A percentile compares a stretch with the other conserved stretches of the same genome.
Evolutionary conservation across 345 rosid genomes (phyloP).

Genomic region (Boechera stricta): DNA sequence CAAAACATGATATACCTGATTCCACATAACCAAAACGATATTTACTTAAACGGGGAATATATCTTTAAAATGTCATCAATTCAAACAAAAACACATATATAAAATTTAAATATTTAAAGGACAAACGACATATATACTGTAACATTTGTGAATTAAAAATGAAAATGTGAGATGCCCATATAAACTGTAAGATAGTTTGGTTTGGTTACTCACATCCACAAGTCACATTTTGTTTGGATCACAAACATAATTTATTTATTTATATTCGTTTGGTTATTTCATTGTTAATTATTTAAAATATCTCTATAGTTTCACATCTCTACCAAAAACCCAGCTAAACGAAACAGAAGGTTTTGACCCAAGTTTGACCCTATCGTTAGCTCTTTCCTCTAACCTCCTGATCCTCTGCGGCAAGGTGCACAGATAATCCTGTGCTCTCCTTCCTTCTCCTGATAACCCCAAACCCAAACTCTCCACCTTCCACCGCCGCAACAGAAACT

Average conservation of each 20-base stretch:
- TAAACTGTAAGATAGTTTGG: neutral
- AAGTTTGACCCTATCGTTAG: slow-evolving; percentile 47
- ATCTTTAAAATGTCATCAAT: neutral
- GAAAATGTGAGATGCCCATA: neutral
- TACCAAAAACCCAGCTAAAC: slow-evolving; percentile 61
- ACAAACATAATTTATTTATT: slow-evolving; percentile 29
- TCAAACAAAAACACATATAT: neutral
- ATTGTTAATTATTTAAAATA: neutral
- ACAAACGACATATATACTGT: neutral
- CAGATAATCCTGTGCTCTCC: slow-evolving; percentile 53
- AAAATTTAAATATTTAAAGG: no score
- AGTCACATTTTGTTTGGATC: neutral
- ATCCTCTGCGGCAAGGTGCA: slow-evolving; percentile 56
- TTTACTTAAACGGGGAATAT: no score
- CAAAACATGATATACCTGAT: no score
- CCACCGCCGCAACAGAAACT: slow-evolving; percentile 58
- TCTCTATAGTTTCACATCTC: slow-evolving; percentile 39
- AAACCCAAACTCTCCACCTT: slow-evolving; percentile 49
- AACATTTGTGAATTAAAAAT: neutral
- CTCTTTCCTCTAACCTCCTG: slow-evolving; percentile 59
- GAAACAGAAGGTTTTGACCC: slow-evolving; percentile 40
- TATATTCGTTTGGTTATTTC: neutral
- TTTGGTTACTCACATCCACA: neutral
- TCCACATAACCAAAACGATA: neutral
- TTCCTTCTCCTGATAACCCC: slow-evolving; percentile 55